These are phyloP conservation scores for Trypanosoma avium DNA, from an alignment of 208 protist genomes.

Conservation along the genomic window DNA sequence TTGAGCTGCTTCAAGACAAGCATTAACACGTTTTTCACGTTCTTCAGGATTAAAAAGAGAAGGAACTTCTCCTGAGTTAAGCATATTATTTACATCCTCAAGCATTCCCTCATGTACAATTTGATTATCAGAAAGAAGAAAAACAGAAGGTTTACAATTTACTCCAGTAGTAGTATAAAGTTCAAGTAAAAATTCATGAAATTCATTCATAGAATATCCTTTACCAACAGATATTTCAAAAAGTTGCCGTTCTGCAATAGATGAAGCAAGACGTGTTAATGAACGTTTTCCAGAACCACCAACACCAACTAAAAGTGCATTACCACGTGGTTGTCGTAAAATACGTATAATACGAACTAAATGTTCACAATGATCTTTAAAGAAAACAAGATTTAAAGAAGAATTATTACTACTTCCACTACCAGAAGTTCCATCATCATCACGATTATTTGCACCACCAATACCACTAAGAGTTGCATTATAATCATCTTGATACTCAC, in stretches of 20 bases:
- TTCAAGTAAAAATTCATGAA: slow-evolving; percentile 92
- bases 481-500: slow-evolving; percentile 94
- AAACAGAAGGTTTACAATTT: slow-evolving; percentile 85
- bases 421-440: slow-evolving; percentile 40
- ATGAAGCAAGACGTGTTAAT: slow-evolving; percentile 92
- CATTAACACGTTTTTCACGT: slow-evolving; percentile 94
- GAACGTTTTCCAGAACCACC: slow-evolving; percentile 96
- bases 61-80: slow-evolving; percentile 98
- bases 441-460: slow-evolving; percentile 21
- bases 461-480: slow-evolving; percentile 60
- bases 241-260: slow-evolving; percentile 87
- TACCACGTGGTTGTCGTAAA: slow-evolving; percentile 96
- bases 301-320: slow-evolving; percentile 96
- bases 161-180: slow-evolving; percentile 91
- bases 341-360: slow-evolving; percentile 95
- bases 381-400: slow-evolving; percentile 89
- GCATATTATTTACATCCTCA: slow-evolving; percentile 98
- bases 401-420: slow-evolving; percentile 4
- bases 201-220: slow-evolving; percentile 91
- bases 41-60: slow-evolving; percentile 96
- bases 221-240: slow-evolving; percentile 93
- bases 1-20: slow-evolving; percentile 86
- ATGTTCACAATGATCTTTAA: slow-evolving; percentile 96
- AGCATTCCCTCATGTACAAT: slow-evolving; percentile 96
- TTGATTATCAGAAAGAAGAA: slow-evolving; percentile 96